A percentile compares a stretch with the other conserved stretches of the same genome.
Conservation (phyloP, 2,329 filamentous ascomycete genomes). For the Fusarium mundagurra region DNA sequence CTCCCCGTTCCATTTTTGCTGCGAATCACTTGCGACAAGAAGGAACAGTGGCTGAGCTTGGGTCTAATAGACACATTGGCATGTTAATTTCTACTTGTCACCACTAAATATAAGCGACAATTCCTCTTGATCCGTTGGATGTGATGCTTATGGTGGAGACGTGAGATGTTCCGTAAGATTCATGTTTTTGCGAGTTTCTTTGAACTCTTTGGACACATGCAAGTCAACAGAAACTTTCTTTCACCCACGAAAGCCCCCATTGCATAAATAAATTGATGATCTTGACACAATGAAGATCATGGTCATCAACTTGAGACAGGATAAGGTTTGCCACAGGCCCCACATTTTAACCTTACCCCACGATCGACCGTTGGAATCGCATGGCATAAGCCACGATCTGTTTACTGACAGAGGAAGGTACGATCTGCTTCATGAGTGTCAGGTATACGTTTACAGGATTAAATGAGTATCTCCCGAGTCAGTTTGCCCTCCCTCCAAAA, state of each 20-base stretch:
- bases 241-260: background rate
- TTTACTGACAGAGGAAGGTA: background rate
- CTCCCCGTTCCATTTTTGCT: background rate
- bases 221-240: background rate
- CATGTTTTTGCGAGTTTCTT: background rate
- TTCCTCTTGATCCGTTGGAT: background rate
- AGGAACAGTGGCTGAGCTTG: background rate
- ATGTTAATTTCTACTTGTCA: background rate
- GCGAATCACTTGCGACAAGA: background rate
- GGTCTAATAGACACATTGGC: background rate
- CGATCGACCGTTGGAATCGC: background rate
- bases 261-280: background rate
- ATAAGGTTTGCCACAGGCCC: background rate
- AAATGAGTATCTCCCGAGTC: background rate
- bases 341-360: background rate
- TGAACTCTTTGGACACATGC: accelerated
- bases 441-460: background rate
- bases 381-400: background rate
- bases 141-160: background rate
- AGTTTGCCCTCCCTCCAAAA: background rate
- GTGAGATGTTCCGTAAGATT: background rate
- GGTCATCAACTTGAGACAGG: background rate
- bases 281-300: background rate
- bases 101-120: background rate
- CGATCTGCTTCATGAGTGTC: background rate